Base-by-base conservation (phyloP, 148 eudicot genomes). In the Rhododendron ferrugineum region DNA sequence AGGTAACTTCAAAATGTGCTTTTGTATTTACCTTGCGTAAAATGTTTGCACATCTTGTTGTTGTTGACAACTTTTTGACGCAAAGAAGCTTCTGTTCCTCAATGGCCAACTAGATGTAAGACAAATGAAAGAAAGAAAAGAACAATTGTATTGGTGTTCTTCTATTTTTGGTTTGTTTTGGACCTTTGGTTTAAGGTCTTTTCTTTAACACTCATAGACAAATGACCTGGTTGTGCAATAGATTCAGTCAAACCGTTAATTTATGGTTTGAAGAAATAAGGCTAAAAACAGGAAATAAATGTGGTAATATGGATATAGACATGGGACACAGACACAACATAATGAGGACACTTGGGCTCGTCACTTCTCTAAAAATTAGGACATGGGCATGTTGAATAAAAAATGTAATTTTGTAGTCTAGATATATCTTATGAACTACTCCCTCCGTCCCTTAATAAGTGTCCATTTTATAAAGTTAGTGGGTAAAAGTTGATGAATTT, bases 1-100 rank as follows among this genome's bases (percentile, higher is more conserved):
- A 82, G 98, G 98, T 97, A 84, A 90, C 84, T 84, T 30, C 37
- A 54, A 75, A 76, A 50, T 58, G 3, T 54, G 60, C 83, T 83
- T 47, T 37, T 30, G 16, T 32, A 84, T 18, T 56, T 37, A 14
- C 8, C 42, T 79, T 58, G 42, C 32, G 50, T 40, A 64, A 14
- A 26, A 79, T 81, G 73, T 81, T 52, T 76, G 44, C 26, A 20
- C 54, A 52, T 79, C 42, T 30, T 64, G 3, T 36, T 58, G 72
- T 30, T 32, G 60, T 54, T 18, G 46, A 54, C 46, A 36, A 32
- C 83, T 9, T 8, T 6, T 13, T 32, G 62, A 28, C 14, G 50
- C 62, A 30, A 52, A 20, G 23, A 60, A 13, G 11, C n/a, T 30
- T 79, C 82, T 28, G 23, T 79, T 50, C 14, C 36, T 79, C 60